These are phyloP conservation scores for Acanthochlamys bracteata DNA, from an alignment of 106 monocot genomes.

Conservation along the genomic window DNA sequence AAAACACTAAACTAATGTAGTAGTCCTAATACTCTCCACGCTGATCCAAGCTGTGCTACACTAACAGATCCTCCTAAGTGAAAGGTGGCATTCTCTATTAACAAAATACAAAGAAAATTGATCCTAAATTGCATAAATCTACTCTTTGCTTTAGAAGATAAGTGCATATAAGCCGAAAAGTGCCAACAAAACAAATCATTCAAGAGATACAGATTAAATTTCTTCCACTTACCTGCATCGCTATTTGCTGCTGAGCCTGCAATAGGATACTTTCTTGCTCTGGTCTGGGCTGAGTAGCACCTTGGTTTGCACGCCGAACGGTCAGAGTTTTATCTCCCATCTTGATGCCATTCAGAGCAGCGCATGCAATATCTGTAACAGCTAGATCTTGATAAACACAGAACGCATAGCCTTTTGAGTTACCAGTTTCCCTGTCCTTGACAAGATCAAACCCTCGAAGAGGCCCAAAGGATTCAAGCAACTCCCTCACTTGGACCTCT, in stretches of 20 bases:
- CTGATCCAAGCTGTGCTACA: too few relatives aligned
- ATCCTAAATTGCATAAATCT: too few relatives aligned
- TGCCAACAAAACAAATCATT: neutral
- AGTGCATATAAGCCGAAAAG: neutral
- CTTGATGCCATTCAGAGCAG: slow-evolving; percentile 90
- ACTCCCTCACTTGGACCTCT: slow-evolving; percentile 59
- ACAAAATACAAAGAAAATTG: too few relatives aligned
- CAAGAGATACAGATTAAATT: neutral
- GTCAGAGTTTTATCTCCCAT: slow-evolving; percentile 95
- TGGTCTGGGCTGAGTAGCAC: slow-evolving; percentile 56
- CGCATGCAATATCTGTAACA: slow-evolving; percentile 90
- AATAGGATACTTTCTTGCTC: slow-evolving; percentile 71
- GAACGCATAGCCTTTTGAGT: slow-evolving; percentile 81
- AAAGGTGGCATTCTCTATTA: too few relatives aligned
- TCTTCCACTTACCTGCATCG: slow-evolving; percentile 48
- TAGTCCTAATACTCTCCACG: too few relatives aligned
- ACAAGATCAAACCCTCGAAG: slow-evolving; percentile 87
- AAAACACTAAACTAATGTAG: too few relatives aligned
- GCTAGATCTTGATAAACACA: slow-evolving; percentile 75
- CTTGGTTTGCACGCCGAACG: slow-evolving; percentile 80
- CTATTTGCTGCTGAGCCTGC: slow-evolving; percentile 81
- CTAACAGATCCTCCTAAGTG: too few relatives aligned
- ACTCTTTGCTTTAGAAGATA: neutral
- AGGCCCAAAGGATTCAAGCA: slow-evolving; percentile 63
- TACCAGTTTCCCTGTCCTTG: slow-evolving; percentile 79